Evolutionary conservation across 768 basidiomycete genomes (phyloP).

Genomic region (Tricholoma bakamatsutake): DNA sequence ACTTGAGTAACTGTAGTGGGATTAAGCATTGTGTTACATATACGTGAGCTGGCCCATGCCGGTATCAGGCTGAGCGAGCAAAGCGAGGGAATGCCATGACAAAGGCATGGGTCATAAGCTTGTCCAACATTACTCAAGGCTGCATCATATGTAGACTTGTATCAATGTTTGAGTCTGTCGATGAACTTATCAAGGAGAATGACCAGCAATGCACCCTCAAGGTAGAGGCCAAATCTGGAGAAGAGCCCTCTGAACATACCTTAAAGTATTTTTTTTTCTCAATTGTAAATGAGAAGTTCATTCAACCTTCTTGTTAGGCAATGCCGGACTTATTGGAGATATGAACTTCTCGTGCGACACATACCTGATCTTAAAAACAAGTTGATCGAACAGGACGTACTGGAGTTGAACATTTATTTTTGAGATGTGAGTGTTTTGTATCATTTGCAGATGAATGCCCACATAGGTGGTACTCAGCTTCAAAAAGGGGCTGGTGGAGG

Average conservation of each 20-base stretch:
- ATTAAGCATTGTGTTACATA: too few species aligned
- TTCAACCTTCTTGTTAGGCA: not conserved
- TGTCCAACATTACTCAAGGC: not conserved
- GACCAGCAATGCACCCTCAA: not conserved
- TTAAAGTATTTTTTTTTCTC: not conserved
- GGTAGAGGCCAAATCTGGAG: not conserved
- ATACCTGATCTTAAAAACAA: not conserved
- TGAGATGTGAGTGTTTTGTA: too few species aligned
- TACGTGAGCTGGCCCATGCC: too few species aligned
- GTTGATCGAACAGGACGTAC: not conserved
- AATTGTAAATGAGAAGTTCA: not conserved
- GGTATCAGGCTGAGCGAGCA: too few species aligned
- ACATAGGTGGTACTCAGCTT: too few species aligned
- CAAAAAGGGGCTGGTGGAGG: too few species aligned
- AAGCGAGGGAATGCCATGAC: too few species aligned
- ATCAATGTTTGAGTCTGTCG: not conserved
- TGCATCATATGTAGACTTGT: not conserved
- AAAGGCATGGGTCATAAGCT: too few species aligned
- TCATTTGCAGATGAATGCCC: too few species aligned
- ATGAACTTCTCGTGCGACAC: not conserved
- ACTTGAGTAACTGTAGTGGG: too few species aligned
- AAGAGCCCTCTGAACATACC: not conserved
- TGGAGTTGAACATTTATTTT: too few species aligned
- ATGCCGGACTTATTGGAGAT: not conserved
- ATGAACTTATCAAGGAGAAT: not conserved